Evolutionary conservation across 257 asterid genomes (phyloP), one percentile per base, ranked within the genome.

Genomic region (Vinca minor): DNA sequence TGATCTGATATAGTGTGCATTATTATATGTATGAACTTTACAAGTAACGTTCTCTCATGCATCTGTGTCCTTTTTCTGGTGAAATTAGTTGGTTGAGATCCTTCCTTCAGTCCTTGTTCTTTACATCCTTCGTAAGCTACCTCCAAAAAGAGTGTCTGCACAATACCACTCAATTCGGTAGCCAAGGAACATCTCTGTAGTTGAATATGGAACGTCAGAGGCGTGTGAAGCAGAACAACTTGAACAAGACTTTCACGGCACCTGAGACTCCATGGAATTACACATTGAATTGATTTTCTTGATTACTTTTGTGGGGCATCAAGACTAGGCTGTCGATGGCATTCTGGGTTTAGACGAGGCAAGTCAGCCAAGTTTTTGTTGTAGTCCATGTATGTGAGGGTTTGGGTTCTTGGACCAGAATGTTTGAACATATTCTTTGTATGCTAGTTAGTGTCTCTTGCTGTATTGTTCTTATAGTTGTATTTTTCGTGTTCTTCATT

Each of bases 81-180:
- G 7, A 62, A 65, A 50, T 39, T 82, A 84, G 87, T 66, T 84
- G 66, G 90, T 81, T 25, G 94, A 85, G 80, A 83, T 85, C 65
- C 87, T 85, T 68, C 94, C 94, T 36, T 81, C 94, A 8, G 94
- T 86, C 28, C 90, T 85, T n/a, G 94, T 85, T 31, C 77, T 85
- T 69, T 85, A 71, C 76, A 85, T 85, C 68, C 77, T 85, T 28
- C 87, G 90, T 54, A 85, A 85, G 79, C 77, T 85, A 54, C 94
- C 94, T 38, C 87, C 94, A 11, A 83, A 76, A 71, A 70, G 83
- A 69, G 63, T 64, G 60, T 77, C 86, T 4, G 84, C 86, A 5
- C 85, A 81, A 64, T 83, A 85, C 73, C 94, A 85, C 42, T 84
- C 86, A 4, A 85, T 85, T 55, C 81, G n/a, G n/a, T n/a, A 81